Conservation (phyloP, 768 basidiomycete species). For the Chlorophyllum brunneum region DNA sequence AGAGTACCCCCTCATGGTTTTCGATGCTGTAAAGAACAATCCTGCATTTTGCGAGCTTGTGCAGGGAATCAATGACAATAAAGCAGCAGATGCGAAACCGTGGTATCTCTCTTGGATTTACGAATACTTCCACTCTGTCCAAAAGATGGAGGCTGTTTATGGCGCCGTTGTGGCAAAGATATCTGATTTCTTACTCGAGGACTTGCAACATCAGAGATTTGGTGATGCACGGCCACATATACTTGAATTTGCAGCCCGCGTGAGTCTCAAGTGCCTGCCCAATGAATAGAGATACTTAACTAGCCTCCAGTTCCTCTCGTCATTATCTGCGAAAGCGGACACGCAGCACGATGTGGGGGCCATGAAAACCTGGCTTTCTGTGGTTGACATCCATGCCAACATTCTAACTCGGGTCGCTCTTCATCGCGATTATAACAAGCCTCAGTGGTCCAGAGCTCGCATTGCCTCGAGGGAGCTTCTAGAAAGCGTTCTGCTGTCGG, state of each 20-base stretch:
- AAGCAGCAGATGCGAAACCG: slow-evolving; percentile 26
- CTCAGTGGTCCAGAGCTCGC: slow-evolving; percentile 33
- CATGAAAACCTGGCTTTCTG: slow-evolving; percentile 22
- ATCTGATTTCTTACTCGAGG: slow-evolving; percentile 72
- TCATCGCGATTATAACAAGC: slow-evolving; percentile 25
- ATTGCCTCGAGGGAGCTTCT: slow-evolving; percentile 30
- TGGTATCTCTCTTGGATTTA: slow-evolving; percentile 64
- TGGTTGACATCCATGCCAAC: slow-evolving; percentile 37
- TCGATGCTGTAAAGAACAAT: slow-evolving; percentile 85
- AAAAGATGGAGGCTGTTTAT: slow-evolving; percentile 38
- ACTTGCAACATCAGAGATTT: slow-evolving; percentile 77
- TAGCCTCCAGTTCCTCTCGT: slow-evolving; percentile 26
- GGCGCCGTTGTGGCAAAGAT: slow-evolving; percentile 71
- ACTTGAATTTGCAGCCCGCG: slow-evolving; percentile 58
- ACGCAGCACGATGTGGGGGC: slow-evolving; percentile 19
- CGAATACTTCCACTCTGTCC: slow-evolving; percentile 57
- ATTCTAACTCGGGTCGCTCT: slow-evolving; percentile 35
- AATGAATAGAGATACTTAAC: not conserved
- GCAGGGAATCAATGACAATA: slow-evolving; percentile 23
- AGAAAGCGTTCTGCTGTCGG: slow-evolving; percentile 25
- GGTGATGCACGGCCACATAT: slow-evolving; percentile 52
- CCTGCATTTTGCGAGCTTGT: slow-evolving; percentile 45
- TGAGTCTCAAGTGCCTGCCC: slow-evolving; percentile 34
- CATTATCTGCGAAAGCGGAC: slow-evolving; percentile 23
- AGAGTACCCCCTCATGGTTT: slow-evolving; percentile 73